Evolutionary conservation across 805 yeast species (phyloP).

Genomic region (Clavispora fructus): DNA sequence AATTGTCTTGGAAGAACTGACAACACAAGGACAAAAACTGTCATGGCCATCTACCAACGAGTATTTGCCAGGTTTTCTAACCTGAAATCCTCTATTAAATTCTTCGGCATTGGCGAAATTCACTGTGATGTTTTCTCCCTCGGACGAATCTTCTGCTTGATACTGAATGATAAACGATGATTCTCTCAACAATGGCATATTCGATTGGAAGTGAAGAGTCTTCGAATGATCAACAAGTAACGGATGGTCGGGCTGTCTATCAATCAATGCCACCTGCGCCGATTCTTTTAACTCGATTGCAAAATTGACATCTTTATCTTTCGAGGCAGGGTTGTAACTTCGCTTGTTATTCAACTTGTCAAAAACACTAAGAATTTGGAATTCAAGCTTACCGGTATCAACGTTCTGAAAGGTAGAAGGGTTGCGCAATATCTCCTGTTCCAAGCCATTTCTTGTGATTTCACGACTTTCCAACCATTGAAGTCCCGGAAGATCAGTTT

Average conservation of each 20-base stretch:
- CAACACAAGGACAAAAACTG: slow-evolving; percentile 60
- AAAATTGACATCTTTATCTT: slow-evolving; percentile 31
- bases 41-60: slow-evolving; percentile 50
- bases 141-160: slow-evolving; percentile 18
- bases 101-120: slow-evolving; percentile 22
- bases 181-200: slow-evolving; percentile 5
- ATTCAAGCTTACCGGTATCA: slow-evolving; percentile 23
- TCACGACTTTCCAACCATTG: slow-evolving; percentile 16
- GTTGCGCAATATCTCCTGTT: slow-evolving; percentile 29
- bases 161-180: slow-evolving; percentile 37
- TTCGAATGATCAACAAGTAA: slow-evolving; percentile 27
- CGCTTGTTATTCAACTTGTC: slow-evolving; percentile 31
- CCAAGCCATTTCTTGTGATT: slow-evolving; percentile 29
- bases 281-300: slow-evolving; percentile 22
- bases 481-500: slow-evolving; percentile 23
- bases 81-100: slow-evolving; percentile 26
- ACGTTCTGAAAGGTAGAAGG: slow-evolving; percentile 18
- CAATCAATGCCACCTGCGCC: slow-evolving; percentile 20
- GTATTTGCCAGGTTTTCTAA: slow-evolving; percentile 64
- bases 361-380: slow-evolving; percentile 27
- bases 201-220: slow-evolving; percentile 19
- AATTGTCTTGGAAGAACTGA: slow-evolving; percentile 31
- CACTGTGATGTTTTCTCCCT: slow-evolving; percentile 16
- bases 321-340: slow-evolving; percentile 33
- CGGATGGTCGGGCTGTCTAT: slow-evolving; percentile 15